Evolutionary conservation across 495 filamentous ascomycete genomes (phyloP).

Genomic region (Penicillium lividum): DNA sequence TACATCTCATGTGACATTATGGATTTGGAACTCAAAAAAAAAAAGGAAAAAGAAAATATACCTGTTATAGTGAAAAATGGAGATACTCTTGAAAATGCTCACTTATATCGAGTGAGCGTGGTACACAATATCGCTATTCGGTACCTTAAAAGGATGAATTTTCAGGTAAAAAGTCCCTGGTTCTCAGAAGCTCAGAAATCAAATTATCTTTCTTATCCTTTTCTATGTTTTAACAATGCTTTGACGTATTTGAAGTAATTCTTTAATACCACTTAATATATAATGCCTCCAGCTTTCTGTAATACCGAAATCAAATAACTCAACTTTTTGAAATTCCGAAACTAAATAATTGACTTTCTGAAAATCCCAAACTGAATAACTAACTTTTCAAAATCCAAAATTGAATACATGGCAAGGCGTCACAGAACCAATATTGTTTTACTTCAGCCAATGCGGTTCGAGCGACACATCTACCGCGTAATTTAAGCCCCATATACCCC

Average conservation of each 20-base stretch:
- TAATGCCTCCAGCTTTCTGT: too few species aligned
- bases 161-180: too few species aligned
- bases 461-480: slow-evolving; percentile 7
- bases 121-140: background rate
- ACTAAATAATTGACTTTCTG: too few species aligned
- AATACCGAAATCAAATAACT: too few species aligned
- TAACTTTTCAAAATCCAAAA: background rate
- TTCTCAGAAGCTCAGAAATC: background rate
- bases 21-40: background rate
- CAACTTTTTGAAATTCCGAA: too few species aligned
- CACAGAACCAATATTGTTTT: background rate
- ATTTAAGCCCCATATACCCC: slow-evolving; percentile 18
- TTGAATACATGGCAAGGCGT: background rate
- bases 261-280: too few species aligned
- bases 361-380: background rate
- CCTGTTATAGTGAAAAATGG: background rate
- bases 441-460: background rate
- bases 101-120: background rate
- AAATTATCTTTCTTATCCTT: background rate
- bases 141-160: background rate
- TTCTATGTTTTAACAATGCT: background rate
- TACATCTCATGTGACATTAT: background rate
- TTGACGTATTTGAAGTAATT: too few species aligned
- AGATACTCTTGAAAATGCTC: background rate
- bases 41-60: background rate